Conservation (phyloP, 2,329 filamentous ascomycete species). For the Fusarium sp. region DNA sequence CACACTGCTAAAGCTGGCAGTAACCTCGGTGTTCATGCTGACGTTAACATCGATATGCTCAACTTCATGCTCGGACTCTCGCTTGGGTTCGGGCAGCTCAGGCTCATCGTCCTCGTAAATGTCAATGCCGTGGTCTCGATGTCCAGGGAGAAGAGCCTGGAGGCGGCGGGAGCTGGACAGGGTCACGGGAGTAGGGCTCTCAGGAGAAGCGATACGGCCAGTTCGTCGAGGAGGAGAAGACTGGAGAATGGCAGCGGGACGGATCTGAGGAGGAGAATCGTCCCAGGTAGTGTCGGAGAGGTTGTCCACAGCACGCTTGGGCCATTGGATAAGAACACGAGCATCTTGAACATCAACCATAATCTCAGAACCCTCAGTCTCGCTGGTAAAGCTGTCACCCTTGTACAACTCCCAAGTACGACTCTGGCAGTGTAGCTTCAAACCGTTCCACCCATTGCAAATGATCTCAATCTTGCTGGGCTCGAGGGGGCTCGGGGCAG, state of each 20-base stretch:
- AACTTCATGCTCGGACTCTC: slow-evolving; percentile 51
- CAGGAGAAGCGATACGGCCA: slow-evolving; percentile 76
- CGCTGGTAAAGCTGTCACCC: slow-evolving; percentile 89
- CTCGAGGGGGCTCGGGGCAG: slow-evolving; percentile 74
- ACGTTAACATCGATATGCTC: slow-evolving; percentile 47
- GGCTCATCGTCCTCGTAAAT: slow-evolving; percentile 83
- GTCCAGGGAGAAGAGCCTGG: slow-evolving; percentile 58
- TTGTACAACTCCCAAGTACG: slow-evolving; percentile 88
- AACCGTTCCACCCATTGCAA: slow-evolving; percentile 95
- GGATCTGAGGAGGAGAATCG: slow-evolving; percentile 60
- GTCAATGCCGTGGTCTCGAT: slow-evolving; percentile 62
- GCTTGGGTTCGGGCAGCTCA: slow-evolving; percentile 58
- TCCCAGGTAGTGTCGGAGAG: slow-evolving; percentile 81
- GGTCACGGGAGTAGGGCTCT: slow-evolving; percentile 71
- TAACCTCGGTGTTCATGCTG: slow-evolving; percentile 64
- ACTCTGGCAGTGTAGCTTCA: slow-evolving; percentile 92
- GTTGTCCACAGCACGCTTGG: slow-evolving; percentile 66
- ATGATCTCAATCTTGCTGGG: slow-evolving; percentile 86
- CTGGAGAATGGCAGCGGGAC: slow-evolving; percentile 60
- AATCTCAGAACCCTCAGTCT: slow-evolving; percentile 88
- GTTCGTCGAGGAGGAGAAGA: slow-evolving; percentile 70
- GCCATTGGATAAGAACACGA: slow-evolving; percentile 91
- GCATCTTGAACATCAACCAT: slow-evolving; percentile 96
- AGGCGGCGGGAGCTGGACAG: slow-evolving; percentile 58
- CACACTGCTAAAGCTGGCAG: slow-evolving; percentile 67